Base-by-base conservation (phyloP, 2,329 filamentous ascomycete genomes). In the Aspergillus udagawae region DNA sequence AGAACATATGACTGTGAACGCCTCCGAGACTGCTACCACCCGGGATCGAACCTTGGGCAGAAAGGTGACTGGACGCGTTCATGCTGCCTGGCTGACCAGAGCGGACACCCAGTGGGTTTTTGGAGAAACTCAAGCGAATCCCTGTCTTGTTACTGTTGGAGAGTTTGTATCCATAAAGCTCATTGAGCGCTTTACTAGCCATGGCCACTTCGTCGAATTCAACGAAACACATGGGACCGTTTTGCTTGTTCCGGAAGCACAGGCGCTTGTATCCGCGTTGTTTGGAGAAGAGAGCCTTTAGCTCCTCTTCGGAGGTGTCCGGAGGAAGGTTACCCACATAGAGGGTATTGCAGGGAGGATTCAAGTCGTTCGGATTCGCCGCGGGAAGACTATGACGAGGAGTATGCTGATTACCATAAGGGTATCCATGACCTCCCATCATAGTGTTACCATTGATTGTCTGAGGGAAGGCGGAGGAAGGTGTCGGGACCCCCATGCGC, bases 211-310 rank as follows among this genome's bases (percentile, higher is more conserved):
- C 92, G 68, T 97, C 93, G 66, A 97, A 99, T 74, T 99, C 94
- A 41, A 99, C 94, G 73, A 97, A 97, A 72, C 94, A 97, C 92
- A 97, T 97, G 1, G 93, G 93, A 0, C 93, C 93, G 66, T 97
- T 96, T 63, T 90, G 86, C 79, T 97, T 97, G 54, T 92, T 95
- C 35, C 93, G 85, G 80, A 97, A 96, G 70, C 92, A 96, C 7
- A 99, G 85, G 28, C 94, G 85, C 77, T 96, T 97, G 79, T 97
- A 99, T 3, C 94, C 94, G 50, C 92, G 87, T 73, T 95, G 91
- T 75, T 92, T 93, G 27, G 89, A 92, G 70, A 99, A 99, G 69
- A 97, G 83, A 23, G 89, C 86, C 76, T 97, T 97, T 55, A 99
- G 83, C 73, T 97, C 94, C 70, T 97, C 93, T 69, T 99, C 94